Evolutionary conservation across 2,329 filamentous ascomycete species (phyloP), one percentile per base, ranked within the genome.

Genomic region (Graphilbum fragrans): DNA sequence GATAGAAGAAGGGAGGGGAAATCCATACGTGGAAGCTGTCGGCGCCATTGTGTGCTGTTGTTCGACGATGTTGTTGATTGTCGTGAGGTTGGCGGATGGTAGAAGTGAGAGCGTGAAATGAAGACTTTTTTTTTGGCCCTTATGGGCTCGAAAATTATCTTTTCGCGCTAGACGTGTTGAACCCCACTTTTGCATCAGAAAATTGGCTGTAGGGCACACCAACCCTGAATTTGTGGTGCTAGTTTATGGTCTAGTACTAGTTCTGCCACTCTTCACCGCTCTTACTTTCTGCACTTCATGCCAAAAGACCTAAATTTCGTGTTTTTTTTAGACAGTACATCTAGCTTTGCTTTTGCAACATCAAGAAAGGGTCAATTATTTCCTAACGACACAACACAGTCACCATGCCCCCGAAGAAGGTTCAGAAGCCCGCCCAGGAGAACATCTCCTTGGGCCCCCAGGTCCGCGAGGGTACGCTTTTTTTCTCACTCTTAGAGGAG

Each of bases 381-480:
- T 32, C 31, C 25, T 8, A 27, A 52, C 48, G 47, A 48, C 47
- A 52, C 48, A 55, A 58, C 51, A 59, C 59, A 31, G 59, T 67
- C 74, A 85, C 69, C 65, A 96, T 96, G 90, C 73, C 88, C 70
- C 88, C 88, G 67, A 93, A 93, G 80, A 88, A 90, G 77, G 80
- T 81, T 67, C 71, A 78, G 60, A 77, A 82, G 65, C 80, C 84
- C 61, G 76, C 78, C 59, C 80, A 90, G 74, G 92, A 96, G 82
- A 98, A 98, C 74, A 92, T 98, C 77, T 88, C 84, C 70, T 80
- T 96, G 60, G 92, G 92, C 60, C 92, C 92, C 65, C 86, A 94
- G 69, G 85, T 88, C 73, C 83, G 88, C 65, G 90, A 95, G 77
- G 88, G 86, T 90, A 66, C 63, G 78, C 63, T 8, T 27, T 27